Base-by-base conservation (phyloP, 1,139 yeast species). In the Wickerhamiella infanticola region DNA sequence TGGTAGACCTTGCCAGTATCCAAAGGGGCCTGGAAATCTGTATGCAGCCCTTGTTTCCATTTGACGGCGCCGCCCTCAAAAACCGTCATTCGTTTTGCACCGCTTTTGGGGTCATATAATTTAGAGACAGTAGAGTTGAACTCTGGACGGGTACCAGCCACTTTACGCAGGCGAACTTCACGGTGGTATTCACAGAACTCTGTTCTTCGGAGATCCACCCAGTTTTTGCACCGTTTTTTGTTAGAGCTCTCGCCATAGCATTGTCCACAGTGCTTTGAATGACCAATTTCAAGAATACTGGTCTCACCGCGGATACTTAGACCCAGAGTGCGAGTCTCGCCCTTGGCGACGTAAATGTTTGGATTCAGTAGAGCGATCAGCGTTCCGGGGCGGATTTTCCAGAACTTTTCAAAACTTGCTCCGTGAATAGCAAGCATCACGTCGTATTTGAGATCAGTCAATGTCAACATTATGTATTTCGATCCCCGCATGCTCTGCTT, bases 321-420 rank as follows among this genome's bases (percentile, higher is more conserved):
- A 35, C 74, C 79, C 57, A 86, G 83, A 0, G 84, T 75, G 37
- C 63, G 62, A 26, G 57, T 57, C 39, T 48, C 61, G 43, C 48
- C 59, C 53, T 54, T 61, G 58, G 64, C 69, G 2, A 68, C 65
- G 50, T 68, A 70, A 1, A 84, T 67, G 2, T 66, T 67, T 0
- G 98, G 97, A 57, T 88, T 88, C 42, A 88, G 62, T 0, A 90
- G 59, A 0, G 81, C 81, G 7, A 88, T 61, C 1, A 88, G 62
- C 48, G 82, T 85, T 0, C 98, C 97, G 1, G 75, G 69, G 42
- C 75, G 67, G 3, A 86, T 56, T 50, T 79, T 83, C 77, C 84
- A 83, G 60, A 77, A 81, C 56, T 73, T 74, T 27, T 75, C 74
- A 51, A 79, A 79, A 3, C 86, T 82, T 9, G 69, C 67, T 0